These are phyloP conservation scores for Viola pubescens DNA, from an alignment of 441 rosid genomes.

Conservation along the genomic window DNA sequence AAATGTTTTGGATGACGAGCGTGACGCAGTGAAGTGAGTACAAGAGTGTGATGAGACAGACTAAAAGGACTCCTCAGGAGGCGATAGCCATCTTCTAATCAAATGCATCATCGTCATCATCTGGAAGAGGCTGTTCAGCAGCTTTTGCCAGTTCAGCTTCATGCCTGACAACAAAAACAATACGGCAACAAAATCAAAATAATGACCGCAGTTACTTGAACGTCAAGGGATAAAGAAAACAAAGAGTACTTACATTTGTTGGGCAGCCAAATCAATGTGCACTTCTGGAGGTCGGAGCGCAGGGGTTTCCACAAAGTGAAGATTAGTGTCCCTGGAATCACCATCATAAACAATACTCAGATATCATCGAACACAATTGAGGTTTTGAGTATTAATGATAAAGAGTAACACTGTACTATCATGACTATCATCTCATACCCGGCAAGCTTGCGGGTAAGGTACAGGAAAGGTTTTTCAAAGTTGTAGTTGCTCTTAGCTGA, in stretches of 20 bases:
- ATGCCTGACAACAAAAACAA: slow-evolving; percentile 30
- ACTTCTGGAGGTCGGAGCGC: slow-evolving; percentile 60
- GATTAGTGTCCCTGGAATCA: slow-evolving; percentile 35
- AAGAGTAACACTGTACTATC: background rate
- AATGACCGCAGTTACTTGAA: too few relatives aligned
- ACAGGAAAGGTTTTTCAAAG: slow-evolving; percentile 78
- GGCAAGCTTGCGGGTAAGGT: slow-evolving; percentile 78
- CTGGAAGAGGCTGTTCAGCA: slow-evolving; percentile 61
- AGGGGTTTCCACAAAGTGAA: slow-evolving; percentile 53
- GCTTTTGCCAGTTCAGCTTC: slow-evolving; percentile 67
- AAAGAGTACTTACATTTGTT: slow-evolving; percentile 40
- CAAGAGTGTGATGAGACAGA: background rate
- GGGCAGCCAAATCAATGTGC: slow-evolving; percentile 37
- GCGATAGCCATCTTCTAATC: background rate
- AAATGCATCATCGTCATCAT: slow-evolving; percentile 58
- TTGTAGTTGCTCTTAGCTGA: slow-evolving; percentile 84
- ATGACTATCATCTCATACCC: slow-evolving; percentile 33
- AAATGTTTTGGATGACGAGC: background rate
- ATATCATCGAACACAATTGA: background rate
- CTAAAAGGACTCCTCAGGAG: background rate
- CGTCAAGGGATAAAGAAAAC: too few relatives aligned
- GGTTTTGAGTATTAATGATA: background rate
- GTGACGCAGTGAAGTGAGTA: too few relatives aligned
- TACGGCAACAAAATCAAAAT: background rate
- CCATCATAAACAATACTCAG: background rate